A percentile compares a stretch with the other conserved stretches of the same genome.
These are phyloP conservation scores for Hawksworthiomyces lignivorus DNA, from an alignment of 2,329 filamentous ascomycete species.

Conservation along the genomic window DNA sequence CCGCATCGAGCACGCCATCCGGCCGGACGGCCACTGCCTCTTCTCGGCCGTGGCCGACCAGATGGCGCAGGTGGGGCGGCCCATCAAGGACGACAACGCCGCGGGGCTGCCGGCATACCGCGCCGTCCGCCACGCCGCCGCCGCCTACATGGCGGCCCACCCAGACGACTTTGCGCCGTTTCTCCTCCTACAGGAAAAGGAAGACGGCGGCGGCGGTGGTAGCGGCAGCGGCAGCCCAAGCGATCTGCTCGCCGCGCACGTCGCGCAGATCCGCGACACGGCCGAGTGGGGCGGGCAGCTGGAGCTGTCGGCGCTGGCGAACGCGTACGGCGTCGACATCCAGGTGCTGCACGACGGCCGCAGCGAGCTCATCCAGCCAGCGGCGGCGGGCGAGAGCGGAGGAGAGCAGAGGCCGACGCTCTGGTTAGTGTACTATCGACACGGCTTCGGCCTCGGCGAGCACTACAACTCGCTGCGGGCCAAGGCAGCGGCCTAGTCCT, in stretches of 20 bases:
- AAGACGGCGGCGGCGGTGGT: conserved; percentile 70
- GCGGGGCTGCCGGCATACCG: conserved; percentile 44
- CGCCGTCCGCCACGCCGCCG: conserved; percentile 61
- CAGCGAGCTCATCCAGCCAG: conserved; percentile 64
- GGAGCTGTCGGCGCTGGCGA: conserved; percentile 78
- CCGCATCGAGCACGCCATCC: conserved; percentile 70
- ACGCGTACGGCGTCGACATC: conserved; percentile 71
- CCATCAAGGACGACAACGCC: conserved; percentile 24
- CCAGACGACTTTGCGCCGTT: conserved; percentile 79
- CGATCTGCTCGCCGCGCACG: conserved; percentile 65
- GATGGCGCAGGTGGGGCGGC: conserved; percentile 46
- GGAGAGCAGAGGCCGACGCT: conserved; percentile 50
- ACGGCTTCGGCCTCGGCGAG: conserved; percentile 89
- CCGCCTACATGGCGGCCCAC: conserved; percentile 67
- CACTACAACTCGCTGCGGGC: conserved; percentile 87
- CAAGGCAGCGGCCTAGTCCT: conserved; percentile 10
- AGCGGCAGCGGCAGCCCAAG: too few species aligned
- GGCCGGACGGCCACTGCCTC: conserved; percentile 88
- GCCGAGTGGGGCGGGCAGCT: conserved; percentile 95
- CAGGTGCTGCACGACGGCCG: conserved; percentile 78
- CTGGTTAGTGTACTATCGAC: conserved; percentile 92
- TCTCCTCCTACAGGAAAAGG: conserved; percentile 11
- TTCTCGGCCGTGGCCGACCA: conserved; percentile 90
- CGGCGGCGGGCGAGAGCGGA: conserved; percentile 19
- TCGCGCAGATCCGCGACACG: conserved; percentile 70